These are phyloP conservation scores for Candida pini DNA, from an alignment of 805 yeast species.

Conservation along the genomic window DNA sequence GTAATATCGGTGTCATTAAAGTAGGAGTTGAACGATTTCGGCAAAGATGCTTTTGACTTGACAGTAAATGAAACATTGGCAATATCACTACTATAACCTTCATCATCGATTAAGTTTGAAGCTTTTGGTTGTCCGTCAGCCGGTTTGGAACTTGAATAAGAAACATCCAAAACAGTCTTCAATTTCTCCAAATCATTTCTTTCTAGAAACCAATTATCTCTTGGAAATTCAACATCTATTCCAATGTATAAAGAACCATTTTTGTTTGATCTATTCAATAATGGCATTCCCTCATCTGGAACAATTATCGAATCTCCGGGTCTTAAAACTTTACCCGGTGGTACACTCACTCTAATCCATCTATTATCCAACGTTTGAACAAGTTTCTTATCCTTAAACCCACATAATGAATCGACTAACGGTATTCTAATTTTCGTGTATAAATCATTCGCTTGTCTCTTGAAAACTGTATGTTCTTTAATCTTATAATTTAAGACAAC, in stretches of 20 bases:
- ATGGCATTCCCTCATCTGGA: conserved; percentile 81
- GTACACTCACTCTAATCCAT: conserved; percentile 55
- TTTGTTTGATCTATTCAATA: conserved; percentile 25
- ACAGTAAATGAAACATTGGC: conserved; percentile 21
- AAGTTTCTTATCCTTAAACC: conserved; percentile 59
- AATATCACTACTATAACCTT: conserved; percentile 15
- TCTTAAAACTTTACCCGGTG: conserved; percentile 73
- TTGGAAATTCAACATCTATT: conserved; percentile 75
- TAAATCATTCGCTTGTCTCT: conserved; percentile 52
- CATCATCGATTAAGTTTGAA: conserved; percentile 24
- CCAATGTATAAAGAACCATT: conserved; percentile 69
- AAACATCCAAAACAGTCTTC: conserved; percentile 43
- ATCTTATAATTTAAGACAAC: conserved; percentile 58
- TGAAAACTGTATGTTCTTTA: conserved; percentile 40
- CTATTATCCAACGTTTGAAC: conserved; percentile 78
- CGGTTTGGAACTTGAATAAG: conserved; percentile 15
- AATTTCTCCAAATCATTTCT: conserved; percentile 54
- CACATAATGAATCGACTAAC: conserved; percentile 78
- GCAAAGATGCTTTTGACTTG: conserved; percentile 18
- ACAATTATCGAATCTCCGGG: conserved; percentile 69
- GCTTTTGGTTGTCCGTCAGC: conserved; percentile 6
- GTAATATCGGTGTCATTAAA: conserved; percentile 19
- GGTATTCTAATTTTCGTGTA: conserved; percentile 55
- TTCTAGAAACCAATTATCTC: conserved; percentile 80
- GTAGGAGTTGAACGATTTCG: conserved; percentile 25